Evolutionary conservation across 2,329 filamentous ascomycete genomes (phyloP), one percentile per base, ranked within the genome.

Genomic region (Dactylonectria macrodidyma): DNA sequence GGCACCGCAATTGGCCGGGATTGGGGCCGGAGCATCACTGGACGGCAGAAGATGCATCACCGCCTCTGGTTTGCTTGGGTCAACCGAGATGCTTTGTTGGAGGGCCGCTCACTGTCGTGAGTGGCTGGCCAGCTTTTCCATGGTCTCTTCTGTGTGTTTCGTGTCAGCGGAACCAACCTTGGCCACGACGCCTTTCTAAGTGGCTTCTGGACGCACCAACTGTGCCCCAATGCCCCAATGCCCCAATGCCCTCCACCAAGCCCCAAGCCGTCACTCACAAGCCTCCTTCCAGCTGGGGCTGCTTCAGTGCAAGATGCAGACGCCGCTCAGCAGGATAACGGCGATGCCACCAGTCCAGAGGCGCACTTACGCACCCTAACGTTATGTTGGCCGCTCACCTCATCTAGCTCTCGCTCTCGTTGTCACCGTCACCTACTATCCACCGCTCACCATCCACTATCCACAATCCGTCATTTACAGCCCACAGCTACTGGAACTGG

Each of bases 1-100:
- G 59, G 62, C 24, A 46, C 26, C 46, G 52, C 56, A 50, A 76
- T 76, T 76, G 73, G 74, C 60, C 72, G 74, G 74, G 71, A 68
- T 68, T 16, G 63, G 74, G 74, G 74, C 74, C 73, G 71, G 68
- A 71, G 24, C 30, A 52, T 63, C 38, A 52, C 54, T 69, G 69
- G 68, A 19, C 19, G 19, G 19, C 19, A 19, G 19, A 19, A 19
- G 19, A 36, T 70, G 66, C 64, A 65, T 67, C 33, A 59, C 65
- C 60, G 54, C 67, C 7, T 7, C 38, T 64, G 44, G 33, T 33
- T 38, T 52, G 56, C 57, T 51, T 70, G 65, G 64, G 71, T 66
- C 58, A 47, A 47, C 33, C 12, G 19, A 41, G 16, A 51, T 46
- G 41, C 26, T 26, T 62, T 33, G 62, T 62, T 33, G 62, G 41